Evolutionary conservation across 208 protist genomes (phyloP).

Genomic region (Acanthamoeba royreba): DNA sequence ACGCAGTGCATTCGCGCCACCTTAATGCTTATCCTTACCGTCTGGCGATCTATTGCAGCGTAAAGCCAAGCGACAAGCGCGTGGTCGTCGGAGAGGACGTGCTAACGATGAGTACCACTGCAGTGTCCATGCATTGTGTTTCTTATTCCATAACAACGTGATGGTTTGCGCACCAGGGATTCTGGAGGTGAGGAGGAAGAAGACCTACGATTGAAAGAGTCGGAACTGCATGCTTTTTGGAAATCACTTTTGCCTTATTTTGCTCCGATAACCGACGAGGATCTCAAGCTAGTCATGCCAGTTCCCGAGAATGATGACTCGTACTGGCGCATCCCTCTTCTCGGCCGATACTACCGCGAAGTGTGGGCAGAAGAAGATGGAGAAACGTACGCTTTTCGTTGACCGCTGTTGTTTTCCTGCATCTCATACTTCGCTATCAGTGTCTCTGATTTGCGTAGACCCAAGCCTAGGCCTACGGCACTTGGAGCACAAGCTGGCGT

Average conservation of each 20-base stretch:
- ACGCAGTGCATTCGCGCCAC: no score
- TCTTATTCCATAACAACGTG: no score
- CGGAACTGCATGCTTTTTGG: constrained; percentile 8
- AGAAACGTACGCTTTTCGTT: not conserved
- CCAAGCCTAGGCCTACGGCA: not conserved
- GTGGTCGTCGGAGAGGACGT: not conserved
- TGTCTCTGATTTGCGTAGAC: no score
- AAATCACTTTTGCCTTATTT: not conserved
- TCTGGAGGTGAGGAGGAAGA: not conserved
- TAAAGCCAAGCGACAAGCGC: not conserved
- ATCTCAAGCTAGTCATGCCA: not conserved
- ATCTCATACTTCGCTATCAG: not conserved
- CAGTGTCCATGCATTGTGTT: no score
- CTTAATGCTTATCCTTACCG: no score
- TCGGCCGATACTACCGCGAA: not conserved
- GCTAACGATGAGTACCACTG: not conserved
- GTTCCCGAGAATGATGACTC: not conserved
- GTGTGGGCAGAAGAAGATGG: constrained; percentile 18
- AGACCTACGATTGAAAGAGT: not conserved
- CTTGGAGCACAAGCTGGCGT: not conserved
- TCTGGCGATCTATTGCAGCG: not conserved
- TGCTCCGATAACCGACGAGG: not conserved
- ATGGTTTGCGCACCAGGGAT: not conserved
- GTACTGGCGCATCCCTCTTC: not conserved
- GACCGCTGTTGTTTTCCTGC: not conserved